Conservation (phyloP, 2,329 filamentous ascomycete genomes). For the Fusarium brachygibbosum region DNA sequence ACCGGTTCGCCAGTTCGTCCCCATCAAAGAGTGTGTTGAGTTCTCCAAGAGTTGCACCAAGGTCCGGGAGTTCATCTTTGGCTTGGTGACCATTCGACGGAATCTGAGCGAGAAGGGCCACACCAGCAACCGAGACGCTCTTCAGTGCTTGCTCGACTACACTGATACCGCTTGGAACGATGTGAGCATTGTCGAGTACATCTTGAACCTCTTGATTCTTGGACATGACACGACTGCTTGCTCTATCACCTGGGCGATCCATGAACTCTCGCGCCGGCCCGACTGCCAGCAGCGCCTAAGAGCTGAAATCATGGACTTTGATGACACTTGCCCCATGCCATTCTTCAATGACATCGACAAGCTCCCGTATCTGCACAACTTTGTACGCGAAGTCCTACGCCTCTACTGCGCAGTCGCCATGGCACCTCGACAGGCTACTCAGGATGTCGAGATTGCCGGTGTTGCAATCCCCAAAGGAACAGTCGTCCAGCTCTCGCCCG, state of each 20-base stretch:
- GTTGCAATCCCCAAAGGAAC: conserved; percentile 57
- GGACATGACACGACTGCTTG: conserved; percentile 62
- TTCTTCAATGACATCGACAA: conserved; percentile 49
- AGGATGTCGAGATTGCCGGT: conserved; percentile 55
- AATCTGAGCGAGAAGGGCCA: conserved; percentile 8
- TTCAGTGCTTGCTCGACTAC: conserved; percentile 55
- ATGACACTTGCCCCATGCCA: conserved; percentile 13
- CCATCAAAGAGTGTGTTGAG: conserved; percentile 54
- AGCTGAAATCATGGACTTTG: conserved; percentile 52
- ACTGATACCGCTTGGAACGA: conserved; percentile 42
- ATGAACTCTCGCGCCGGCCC: conserved; percentile 55
- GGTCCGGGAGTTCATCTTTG: conserved; percentile 51
- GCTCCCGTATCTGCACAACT: conserved; percentile 57
- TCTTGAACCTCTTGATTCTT: conserved; percentile 60
- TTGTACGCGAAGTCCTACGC: conserved; percentile 60
- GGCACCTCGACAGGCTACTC: conserved; percentile 52
- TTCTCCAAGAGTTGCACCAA: conserved; percentile 52
- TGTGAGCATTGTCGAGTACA: conserved; percentile 49
- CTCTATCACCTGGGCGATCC: conserved; percentile 59
- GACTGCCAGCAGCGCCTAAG: conserved; percentile 57
- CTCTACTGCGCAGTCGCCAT: conserved; percentile 57
- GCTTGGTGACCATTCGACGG: conserved; percentile 27
- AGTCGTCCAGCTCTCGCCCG: conserved; percentile 54
- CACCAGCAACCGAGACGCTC: conserved; percentile 37
- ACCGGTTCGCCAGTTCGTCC: conserved; percentile 55